Percentiles rank a stretch among this genome's conserved stretches.
Evolutionary conservation across 176 grass and related monocot genomes (phyloP).

Genomic region (Musa troglodytarum): DNA sequence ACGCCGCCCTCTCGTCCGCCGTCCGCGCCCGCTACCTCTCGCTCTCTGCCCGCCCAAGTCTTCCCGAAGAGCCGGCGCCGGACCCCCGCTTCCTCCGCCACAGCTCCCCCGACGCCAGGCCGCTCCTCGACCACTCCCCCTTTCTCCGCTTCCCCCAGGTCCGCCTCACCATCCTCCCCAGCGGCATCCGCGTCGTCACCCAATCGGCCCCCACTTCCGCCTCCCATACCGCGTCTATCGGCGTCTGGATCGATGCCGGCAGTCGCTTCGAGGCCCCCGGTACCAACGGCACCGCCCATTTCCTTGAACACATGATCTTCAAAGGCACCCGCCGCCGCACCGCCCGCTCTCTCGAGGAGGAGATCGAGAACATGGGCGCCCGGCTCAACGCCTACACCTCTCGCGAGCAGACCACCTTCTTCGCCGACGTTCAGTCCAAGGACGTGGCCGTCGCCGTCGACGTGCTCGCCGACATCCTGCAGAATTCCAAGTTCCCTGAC

Average conservation of each 20-base stretch:
- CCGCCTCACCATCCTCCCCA: slow-evolving; percentile 57
- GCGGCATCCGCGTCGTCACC: slow-evolving; percentile 68
- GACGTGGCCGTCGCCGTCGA: slow-evolving; percentile 60
- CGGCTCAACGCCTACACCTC: slow-evolving; percentile 95
- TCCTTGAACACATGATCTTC: slow-evolving; percentile 98
- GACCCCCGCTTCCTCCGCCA: slow-evolving; percentile 69
- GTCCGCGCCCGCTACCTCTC: slow-evolving; percentile 24
- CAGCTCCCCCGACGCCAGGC: slow-evolving; percentile 36
- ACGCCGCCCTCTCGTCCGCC: neutral
- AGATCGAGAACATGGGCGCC: slow-evolving; percentile 88
- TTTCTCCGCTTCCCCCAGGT: slow-evolving; percentile 58
- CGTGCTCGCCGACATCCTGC: slow-evolving; percentile 78
- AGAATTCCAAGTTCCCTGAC: slow-evolving; percentile 64
- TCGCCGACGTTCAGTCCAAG: slow-evolving; percentile 73
- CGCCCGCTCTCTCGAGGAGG: slow-evolving; percentile 62
- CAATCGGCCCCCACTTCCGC: slow-evolving; percentile 42
- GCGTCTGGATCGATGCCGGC: slow-evolving; percentile 87
- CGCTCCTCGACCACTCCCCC: slow-evolving; percentile 48
- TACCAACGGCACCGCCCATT: slow-evolving; percentile 94
- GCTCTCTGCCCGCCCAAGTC: slow-evolving; percentile 16
- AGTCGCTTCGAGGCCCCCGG: slow-evolving; percentile 84
- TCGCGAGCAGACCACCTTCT: slow-evolving; percentile 97
- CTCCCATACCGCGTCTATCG: slow-evolving; percentile 72
- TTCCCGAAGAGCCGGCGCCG: slow-evolving; percentile 19
- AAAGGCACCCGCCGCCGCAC: slow-evolving; percentile 74